These are phyloP conservation scores for Naganishia sp. DNA, from an alignment of 1,284 basidiomycete genomes.

Conservation along the genomic window DNA sequence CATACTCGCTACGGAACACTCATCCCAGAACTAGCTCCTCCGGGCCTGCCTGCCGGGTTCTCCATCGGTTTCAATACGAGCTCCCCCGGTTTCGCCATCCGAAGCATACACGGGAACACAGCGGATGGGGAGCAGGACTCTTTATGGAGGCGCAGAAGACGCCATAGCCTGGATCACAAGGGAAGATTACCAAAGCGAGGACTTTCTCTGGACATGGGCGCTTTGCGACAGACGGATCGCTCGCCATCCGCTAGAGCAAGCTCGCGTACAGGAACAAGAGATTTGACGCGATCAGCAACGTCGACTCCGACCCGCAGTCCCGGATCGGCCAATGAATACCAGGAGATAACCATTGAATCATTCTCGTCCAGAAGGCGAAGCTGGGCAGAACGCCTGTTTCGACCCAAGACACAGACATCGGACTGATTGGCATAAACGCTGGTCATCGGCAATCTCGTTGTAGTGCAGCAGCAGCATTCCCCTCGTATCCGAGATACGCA, in stretches of 20 bases:
- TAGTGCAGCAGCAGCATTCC: too few relatives aligned
- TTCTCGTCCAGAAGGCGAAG: background rate
- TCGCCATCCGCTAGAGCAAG: background rate
- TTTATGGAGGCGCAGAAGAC: slow-evolving; percentile 11
- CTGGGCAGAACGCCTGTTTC: slow-evolving; percentile 7
- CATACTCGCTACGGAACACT: slow-evolving; percentile 47
- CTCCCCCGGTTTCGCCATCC: slow-evolving; percentile 53
- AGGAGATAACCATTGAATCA: background rate
- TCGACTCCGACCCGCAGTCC: background rate
- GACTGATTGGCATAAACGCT: background rate
- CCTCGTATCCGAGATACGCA: too few relatives aligned
- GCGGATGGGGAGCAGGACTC: slow-evolving; percentile 8
- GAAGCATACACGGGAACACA: slow-evolving; percentile 29
- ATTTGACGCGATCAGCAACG: background rate
- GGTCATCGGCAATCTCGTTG: too few relatives aligned
- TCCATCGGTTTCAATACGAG: slow-evolving; percentile 53
- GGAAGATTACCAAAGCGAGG: slow-evolving; percentile 2
- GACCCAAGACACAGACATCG: background rate
- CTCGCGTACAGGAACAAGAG: background rate
- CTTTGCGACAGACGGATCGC: background rate
- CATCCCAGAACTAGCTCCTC: slow-evolving; percentile 47
- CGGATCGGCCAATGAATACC: background rate
- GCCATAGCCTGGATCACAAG: background rate
- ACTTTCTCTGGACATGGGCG: slow-evolving; percentile 22
- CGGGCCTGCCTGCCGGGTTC: slow-evolving; percentile 49